Evolutionary conservation across 352 stramenopile species (phyloP).

Genomic region (Phytophthora constricta): DNA sequence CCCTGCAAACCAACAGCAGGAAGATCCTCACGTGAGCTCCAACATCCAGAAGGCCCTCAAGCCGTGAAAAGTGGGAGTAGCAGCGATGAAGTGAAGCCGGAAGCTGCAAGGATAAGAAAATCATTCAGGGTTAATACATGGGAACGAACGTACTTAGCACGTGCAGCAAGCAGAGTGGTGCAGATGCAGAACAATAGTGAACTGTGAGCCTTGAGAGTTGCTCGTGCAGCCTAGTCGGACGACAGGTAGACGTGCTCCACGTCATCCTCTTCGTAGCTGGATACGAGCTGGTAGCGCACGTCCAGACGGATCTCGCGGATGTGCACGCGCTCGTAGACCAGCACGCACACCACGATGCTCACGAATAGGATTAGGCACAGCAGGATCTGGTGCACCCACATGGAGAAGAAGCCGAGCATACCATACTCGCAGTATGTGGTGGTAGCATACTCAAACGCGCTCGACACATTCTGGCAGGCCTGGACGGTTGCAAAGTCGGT

Average conservation of each 20-base stretch:
- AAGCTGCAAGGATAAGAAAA: constrained; percentile 4
- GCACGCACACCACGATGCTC: constrained; percentile 68
- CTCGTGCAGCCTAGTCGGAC: constrained; percentile 42
- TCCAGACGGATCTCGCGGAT: constrained; percentile 62
- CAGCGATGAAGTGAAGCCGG: neutral
- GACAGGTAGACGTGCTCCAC: constrained; percentile 84
- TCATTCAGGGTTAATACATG: constrained; percentile 28
- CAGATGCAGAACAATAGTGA: neutral
- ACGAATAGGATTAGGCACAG: constrained; percentile 82
- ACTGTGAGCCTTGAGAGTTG: neutral
- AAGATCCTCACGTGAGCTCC: constrained; percentile 2
- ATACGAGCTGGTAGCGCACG: constrained; percentile 77
- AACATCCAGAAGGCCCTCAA: constrained; percentile 19
- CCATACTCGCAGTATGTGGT: constrained; percentile 79
- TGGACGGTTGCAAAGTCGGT: constrained; percentile 52
- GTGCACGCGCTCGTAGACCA: constrained; percentile 83
- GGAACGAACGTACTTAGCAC: too few species aligned
- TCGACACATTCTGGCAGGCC: constrained; percentile 55
- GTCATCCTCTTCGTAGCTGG: constrained; percentile 82
- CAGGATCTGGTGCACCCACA: constrained; percentile 88
- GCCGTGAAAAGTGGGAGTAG: constrained; percentile 10
- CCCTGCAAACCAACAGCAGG: constrained; percentile 10
- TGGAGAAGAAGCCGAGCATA: constrained; percentile 84
- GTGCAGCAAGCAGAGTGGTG: constrained; percentile 20
- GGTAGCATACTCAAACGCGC: constrained; percentile 53